Percentiles rank a stretch among this genome's conserved stretches.
Conservation (phyloP, 306 rosid genomes). For the Castanopsis chinensis region DNA sequence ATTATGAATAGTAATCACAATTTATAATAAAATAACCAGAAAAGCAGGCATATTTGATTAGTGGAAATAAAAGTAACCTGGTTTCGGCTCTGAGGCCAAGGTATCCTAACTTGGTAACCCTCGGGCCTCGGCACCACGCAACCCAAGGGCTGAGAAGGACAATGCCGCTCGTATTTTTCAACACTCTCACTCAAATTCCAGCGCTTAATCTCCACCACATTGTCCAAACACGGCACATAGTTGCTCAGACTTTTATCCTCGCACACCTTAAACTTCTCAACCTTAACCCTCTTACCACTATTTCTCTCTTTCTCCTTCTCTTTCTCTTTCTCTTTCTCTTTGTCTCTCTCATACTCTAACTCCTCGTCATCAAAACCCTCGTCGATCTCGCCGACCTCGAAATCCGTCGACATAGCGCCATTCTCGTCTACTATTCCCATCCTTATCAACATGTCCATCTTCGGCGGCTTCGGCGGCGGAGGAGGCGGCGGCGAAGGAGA, state of each 20-base stretch:
- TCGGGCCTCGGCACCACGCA: conserved; percentile 69
- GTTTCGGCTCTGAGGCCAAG: conserved; percentile 84
- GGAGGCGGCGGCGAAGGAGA: not conserved
- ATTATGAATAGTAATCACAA: not conserved
- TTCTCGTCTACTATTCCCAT: conserved; percentile 68
- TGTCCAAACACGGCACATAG: conserved; percentile 81
- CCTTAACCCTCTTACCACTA: conserved; percentile 22
- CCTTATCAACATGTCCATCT: conserved; percentile 33
- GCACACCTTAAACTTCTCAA: conserved; percentile 48
- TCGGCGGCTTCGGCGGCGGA: conserved; percentile 37
- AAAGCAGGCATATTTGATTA: not conserved
- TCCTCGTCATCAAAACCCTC: conserved; percentile 29
- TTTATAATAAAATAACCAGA: not conserved
- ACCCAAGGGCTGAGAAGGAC: conserved; percentile 64
- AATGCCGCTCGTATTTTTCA: conserved; percentile 76
- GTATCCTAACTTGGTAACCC: conserved; percentile 55
- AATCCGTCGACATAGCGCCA: conserved; percentile 76
- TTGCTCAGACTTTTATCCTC: conserved; percentile 46
- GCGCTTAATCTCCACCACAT: conserved; percentile 40
- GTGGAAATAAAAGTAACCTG: conserved; percentile 54
- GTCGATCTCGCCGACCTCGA: conserved; percentile 64
- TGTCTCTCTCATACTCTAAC: conserved; percentile 23
- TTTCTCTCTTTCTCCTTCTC: conserved; percentile 9
- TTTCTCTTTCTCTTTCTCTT: not conserved
- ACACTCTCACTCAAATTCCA: conserved; percentile 41